A percentile compares a stretch with the other conserved stretches of the same genome.
Conservation (phyloP, 2,329 filamentous ascomycete genomes). For the Cladophialophora bantiana region DNA sequence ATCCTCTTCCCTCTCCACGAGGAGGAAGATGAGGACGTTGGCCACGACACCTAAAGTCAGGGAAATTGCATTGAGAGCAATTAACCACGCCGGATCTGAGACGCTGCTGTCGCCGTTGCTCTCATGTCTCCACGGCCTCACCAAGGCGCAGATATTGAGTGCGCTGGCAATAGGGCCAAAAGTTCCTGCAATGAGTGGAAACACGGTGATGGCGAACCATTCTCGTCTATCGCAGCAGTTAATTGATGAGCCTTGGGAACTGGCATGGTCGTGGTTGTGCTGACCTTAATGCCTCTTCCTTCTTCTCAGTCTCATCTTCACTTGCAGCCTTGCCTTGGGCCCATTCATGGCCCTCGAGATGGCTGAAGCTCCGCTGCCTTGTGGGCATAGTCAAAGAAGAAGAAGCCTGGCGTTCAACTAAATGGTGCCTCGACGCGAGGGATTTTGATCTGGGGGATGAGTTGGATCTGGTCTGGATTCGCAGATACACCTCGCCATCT, state of each 20-base stretch:
- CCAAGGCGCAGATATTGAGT: slow-evolving; percentile 62
- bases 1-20: slow-evolving; percentile 39
- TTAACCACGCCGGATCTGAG: slow-evolving; percentile 61
- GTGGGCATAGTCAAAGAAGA: slow-evolving; percentile 12
- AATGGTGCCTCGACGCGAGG: not conserved
- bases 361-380: not conserved
- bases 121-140: slow-evolving; percentile 53
- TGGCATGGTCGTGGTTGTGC: not conserved
- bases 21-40: slow-evolving; percentile 55
- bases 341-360: not conserved
- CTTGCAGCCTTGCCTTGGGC: not conserved
- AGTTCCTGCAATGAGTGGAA: slow-evolving; percentile 62
- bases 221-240: slow-evolving; percentile 47
- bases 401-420: slow-evolving; percentile 14
- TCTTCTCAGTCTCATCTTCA: not conserved
- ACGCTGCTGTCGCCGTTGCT: slow-evolving; percentile 51
- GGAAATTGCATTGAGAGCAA: slow-evolving; percentile 63
- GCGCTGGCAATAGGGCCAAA: slow-evolving; percentile 63
- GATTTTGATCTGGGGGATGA: not conserved
- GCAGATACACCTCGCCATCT: not conserved
- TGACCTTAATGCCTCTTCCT: not conserved
- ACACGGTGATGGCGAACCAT: slow-evolving; percentile 67
- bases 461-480: not conserved
- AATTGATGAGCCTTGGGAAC: not conserved
- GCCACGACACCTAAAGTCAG: slow-evolving; percentile 60